These are phyloP conservation scores for Salinomyces thailandicus DNA, from an alignment of 2,329 filamentous ascomycete genomes.

Conservation along the genomic window DNA sequence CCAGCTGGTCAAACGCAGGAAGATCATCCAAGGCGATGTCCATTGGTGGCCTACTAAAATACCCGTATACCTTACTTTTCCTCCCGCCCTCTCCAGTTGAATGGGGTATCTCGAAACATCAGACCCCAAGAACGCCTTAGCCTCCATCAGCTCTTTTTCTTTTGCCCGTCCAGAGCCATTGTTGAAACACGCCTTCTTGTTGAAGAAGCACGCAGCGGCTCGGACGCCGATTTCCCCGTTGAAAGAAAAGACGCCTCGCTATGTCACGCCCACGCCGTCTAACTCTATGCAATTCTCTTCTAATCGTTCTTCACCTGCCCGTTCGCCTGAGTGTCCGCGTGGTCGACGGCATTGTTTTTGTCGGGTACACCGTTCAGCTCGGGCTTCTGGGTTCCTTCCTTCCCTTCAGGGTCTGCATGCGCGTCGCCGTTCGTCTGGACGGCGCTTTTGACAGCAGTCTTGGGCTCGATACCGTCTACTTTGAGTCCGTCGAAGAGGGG, in stretches of 20 bases:
- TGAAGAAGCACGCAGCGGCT: neutral
- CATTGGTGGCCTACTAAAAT: no score
- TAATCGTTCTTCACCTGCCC: constrained; percentile 16
- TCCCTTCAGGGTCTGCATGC: neutral
- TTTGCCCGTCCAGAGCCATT: neutral
- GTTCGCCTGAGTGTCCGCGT: constrained; percentile 18
- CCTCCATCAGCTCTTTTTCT: neutral
- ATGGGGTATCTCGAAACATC: constrained; percentile 23
- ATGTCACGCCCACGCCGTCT: no score
- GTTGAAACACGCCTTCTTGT: neutral
- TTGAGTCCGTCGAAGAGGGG: constrained; percentile 70
- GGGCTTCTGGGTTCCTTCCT: constrained; percentile 6
- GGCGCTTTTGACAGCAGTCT: constrained; percentile 9
- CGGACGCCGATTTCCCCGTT: neutral
- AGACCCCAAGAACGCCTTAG: constrained; percentile 7
- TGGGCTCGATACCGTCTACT: constrained; percentile 51
- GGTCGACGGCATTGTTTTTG: constrained; percentile 22
- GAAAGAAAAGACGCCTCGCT: neutral
- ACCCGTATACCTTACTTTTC: no score
- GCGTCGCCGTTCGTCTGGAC: constrained; percentile 7
- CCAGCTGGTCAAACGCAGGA: no score
- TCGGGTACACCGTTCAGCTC: constrained; percentile 23
- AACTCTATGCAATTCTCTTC: neutral
- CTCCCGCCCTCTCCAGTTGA: constrained; percentile 18
- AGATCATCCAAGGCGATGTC: no score